phyloP scores from a whole-genome alignment of 805 yeast genomes.

The Lachancea meyersii region DNA sequence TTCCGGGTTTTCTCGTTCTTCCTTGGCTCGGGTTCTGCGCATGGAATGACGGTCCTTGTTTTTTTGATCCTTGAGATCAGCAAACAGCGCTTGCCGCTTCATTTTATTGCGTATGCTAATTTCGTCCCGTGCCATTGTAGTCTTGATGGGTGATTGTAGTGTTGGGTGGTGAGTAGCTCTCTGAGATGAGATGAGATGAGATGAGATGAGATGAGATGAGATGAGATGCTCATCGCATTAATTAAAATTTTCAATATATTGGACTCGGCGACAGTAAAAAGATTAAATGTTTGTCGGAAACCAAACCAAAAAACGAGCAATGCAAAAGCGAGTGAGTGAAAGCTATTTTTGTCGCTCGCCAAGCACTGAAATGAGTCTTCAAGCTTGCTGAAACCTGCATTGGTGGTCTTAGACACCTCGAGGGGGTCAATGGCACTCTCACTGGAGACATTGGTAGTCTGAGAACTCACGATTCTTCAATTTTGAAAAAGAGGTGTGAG shows the following conservation, averaged over 20 bases:
- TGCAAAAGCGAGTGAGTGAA: no score
- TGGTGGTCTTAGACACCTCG: no score
- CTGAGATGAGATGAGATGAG: constrained; percentile 1
- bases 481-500: no score
- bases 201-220: constrained; percentile 3
- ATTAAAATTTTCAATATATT: constrained; percentile 1
- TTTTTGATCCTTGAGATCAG: constrained; percentile 65
- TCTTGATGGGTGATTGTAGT: background rate
- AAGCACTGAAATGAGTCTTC: no score
- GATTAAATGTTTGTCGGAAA: background rate
- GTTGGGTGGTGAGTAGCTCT: background rate
- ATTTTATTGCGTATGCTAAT: constrained; percentile 65
- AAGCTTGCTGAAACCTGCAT: no score
- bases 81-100: constrained; percentile 71
- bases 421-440: no score
- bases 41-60: constrained; percentile 70
- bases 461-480: no score
- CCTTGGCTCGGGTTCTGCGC: constrained; percentile 79
- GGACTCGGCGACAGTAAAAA: background rate
- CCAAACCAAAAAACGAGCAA: background rate
- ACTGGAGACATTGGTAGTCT: no score
- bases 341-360: no score
- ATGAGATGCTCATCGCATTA: background rate
- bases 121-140: constrained; percentile 33
- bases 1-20: constrained; percentile 78